phyloP scores from a whole-genome alignment of 2,329 filamentous ascomycete species.

The Xylaria sp. region DNA sequence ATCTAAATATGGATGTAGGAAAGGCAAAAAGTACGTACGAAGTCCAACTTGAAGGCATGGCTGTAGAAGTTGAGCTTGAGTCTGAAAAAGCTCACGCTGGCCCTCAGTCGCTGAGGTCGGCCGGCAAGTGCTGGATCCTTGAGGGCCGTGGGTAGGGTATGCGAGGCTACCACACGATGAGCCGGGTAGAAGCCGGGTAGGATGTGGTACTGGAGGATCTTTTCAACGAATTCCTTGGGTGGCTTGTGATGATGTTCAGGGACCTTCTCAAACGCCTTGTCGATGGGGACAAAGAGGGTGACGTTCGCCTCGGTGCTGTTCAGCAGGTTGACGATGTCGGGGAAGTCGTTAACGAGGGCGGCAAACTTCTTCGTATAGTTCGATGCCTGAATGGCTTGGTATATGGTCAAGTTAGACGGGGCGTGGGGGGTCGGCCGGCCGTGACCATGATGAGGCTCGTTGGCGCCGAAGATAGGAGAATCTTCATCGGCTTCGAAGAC shows the following conservation, averaged over 20 bases:
- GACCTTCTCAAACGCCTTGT: constrained; percentile 76
- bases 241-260: constrained; percentile 65
- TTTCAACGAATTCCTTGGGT: constrained; percentile 74
- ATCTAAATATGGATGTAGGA: constrained; percentile 8
- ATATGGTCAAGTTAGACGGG: constrained; percentile 73
- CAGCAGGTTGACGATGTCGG: constrained; percentile 75
- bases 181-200: constrained; percentile 73
- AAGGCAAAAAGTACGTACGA: constrained; percentile 61
- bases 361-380: constrained; percentile 82
- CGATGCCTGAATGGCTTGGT: constrained; percentile 78
- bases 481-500: constrained; percentile 37
- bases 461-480: constrained; percentile 33
- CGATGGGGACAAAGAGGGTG: constrained; percentile 83
- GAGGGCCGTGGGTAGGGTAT: constrained; percentile 79
- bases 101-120: constrained; percentile 76
- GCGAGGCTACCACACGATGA: constrained; percentile 70
- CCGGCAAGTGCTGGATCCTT: constrained; percentile 68
- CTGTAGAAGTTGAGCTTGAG: constrained; percentile 81
- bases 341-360: constrained; percentile 76
- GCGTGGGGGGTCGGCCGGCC: constrained; percentile 33
- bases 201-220: constrained; percentile 79
- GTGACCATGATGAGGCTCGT: constrained; percentile 31
- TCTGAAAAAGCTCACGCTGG: constrained; percentile 70
- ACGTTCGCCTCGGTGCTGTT: constrained; percentile 79
- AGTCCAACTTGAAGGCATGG: constrained; percentile 74